Conservation (phyloP, 1,284 basidiomycete genomes). For the Ganoderma multipileum region DNA sequence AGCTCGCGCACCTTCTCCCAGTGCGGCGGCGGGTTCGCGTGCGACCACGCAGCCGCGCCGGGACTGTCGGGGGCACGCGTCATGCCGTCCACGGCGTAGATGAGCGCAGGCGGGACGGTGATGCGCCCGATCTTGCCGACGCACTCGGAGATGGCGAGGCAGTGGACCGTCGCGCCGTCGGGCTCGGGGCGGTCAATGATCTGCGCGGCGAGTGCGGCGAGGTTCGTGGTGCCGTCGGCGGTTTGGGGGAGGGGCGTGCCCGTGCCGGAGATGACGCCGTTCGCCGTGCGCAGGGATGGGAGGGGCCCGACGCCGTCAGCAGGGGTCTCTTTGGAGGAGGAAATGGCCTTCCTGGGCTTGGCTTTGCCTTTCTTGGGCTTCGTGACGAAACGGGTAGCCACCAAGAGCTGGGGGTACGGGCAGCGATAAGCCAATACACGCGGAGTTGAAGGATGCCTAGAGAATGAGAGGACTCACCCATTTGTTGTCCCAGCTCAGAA, state of each 20-base stretch:
- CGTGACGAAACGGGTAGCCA: conserved; percentile 71
- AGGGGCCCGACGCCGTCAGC: conserved; percentile 33
- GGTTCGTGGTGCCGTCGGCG: background rate
- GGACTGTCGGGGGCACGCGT: conserved; percentile 32
- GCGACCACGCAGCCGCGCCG: conserved; percentile 43
- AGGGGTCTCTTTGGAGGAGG: conserved; percentile 22
- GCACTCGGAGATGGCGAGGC: conserved; percentile 69
- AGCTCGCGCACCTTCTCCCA: conserved; percentile 53
- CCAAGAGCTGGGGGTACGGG: conserved; percentile 56
- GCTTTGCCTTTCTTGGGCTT: conserved; percentile 52
- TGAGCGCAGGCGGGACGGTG: conserved; percentile 75
- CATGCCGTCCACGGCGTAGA: conserved; percentile 63
- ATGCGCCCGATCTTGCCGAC: conserved; percentile 82
- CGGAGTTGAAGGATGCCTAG: background rate
- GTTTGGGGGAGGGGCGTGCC: conserved; percentile 25
- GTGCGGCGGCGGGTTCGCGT: conserved; percentile 57
- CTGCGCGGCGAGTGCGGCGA: conserved; percentile 30
- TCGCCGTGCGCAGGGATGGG: conserved; percentile 37
- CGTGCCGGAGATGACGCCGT: conserved; percentile 32
- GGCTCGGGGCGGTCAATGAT: conserved; percentile 44
- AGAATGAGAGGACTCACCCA: conserved; percentile 62
- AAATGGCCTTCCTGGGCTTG: conserved; percentile 25
- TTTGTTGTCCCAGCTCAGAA: conserved; percentile 85
- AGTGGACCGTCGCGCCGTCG: conserved; percentile 70
- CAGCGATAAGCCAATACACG: background rate